Base-by-base conservation (phyloP, 192 early-diverging fungal species). In the Podila epicladia region DNA sequence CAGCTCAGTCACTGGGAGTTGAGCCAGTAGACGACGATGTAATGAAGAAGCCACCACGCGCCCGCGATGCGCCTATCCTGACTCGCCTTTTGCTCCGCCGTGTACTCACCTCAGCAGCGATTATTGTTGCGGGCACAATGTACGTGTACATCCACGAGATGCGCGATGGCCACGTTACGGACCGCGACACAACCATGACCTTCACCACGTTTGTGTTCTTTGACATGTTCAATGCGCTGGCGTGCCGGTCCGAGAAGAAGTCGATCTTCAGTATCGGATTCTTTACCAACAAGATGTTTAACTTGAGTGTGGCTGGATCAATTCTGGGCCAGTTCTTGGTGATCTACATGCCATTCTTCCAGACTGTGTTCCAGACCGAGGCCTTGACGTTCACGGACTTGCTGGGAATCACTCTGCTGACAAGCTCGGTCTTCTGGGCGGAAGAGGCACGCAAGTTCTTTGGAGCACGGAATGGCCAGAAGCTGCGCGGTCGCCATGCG, bases 161-260 rank as follows among this genome's bases (percentile, higher is more conserved):
- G 89, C 85, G 87, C 7, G 93, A 92, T 63, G 93, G 94, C 35
- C 75, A 76, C 8, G 88, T 91, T 41, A 91, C 91, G 8, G 87
- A 92, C 7, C 82, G 93, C 6, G 93, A 92, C 51, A 95, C 95
- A 1, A 99, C 96, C 29, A 97, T 98, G 95, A 97, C 97, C 1
- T 99, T 99, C 74, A 98, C 97, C 6, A 93, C 93, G 35, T 97
- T 99, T 88, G 96, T 99, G 37, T 91, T 97, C 65, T 98, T 96
- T 82, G 97, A 97, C 75, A 94, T 98, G 91, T 98, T 95, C 86
- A 99, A 99, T 80, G 92, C 95, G 12, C 83, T 97, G 51, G 87
- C 95, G 13, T 99, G 97, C 84, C 92, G 97, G 29, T 97, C 96
- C 9, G 88, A 88, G 22, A 90, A 91, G 55, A 92, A 94, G 68